Conservation (phyloP, 169 alveolate species). For the Eimeria falciformis region DNA sequence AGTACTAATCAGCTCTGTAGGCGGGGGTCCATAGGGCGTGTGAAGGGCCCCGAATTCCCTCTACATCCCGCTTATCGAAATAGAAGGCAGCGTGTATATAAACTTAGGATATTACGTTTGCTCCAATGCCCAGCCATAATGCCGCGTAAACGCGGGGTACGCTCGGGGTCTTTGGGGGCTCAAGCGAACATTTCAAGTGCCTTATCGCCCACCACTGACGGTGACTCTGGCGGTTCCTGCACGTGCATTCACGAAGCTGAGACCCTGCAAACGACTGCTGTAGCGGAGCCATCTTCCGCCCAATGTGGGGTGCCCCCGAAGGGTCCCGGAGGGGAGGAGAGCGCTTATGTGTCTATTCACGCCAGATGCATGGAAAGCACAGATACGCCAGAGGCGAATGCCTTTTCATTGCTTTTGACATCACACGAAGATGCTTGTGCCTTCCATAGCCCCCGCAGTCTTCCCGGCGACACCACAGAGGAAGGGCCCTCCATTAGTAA, state of each 20-base stretch:
- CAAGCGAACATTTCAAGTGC: neutral
- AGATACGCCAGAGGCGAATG: neutral
- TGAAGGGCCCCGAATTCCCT: too few species aligned
- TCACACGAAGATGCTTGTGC: constrained; percentile 60
- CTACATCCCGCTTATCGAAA: too few species aligned
- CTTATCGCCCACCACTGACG: neutral
- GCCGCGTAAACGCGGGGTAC: constrained; percentile 63
- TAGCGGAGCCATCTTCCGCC: neutral
- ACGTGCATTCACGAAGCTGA: neutral
- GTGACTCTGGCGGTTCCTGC: neutral
- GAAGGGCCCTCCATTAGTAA: constrained; percentile 9
- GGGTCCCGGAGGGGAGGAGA: constrained; percentile 27
- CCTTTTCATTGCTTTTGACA: neutral
- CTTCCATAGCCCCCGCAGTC: constrained; percentile 65
- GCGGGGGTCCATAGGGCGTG: too few species aligned
- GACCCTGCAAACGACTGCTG: neutral
- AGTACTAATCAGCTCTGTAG: too few species aligned
- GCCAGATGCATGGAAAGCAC: constrained; percentile 5
- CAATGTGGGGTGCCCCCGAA: neutral
- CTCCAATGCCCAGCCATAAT: constrained; percentile 38
- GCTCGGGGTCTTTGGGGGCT: neutral
- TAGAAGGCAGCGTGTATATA: too few species aligned
- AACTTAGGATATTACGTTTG: neutral
- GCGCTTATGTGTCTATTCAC: constrained; percentile 8
- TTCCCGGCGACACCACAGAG: constrained; percentile 51